Conservation (phyloP, 257 asterid species). For the Cordia subcordata region DNA sequence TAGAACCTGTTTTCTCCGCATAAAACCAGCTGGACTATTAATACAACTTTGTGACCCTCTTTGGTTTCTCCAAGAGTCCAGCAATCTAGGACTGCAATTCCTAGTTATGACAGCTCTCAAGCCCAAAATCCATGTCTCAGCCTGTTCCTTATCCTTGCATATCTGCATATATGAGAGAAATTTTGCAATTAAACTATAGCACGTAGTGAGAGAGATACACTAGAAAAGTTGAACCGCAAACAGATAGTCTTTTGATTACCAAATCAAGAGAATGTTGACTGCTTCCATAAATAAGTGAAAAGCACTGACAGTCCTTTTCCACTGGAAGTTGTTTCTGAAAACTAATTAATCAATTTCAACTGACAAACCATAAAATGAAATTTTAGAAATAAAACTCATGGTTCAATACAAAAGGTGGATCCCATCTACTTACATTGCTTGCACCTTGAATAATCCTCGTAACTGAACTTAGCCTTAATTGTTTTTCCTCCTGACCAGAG, state of each 20-base stretch:
- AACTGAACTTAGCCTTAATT: conserved; percentile 34
- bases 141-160: conserved; percentile 41
- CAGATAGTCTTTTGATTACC: conserved; percentile 20
- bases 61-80: conserved; percentile 21
- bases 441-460: conserved; percentile 32
- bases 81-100: conserved; percentile 19
- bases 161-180: conserved; percentile 20
- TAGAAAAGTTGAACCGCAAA: background rate
- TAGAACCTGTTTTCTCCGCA: conserved; percentile 42
- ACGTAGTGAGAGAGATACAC: background rate
- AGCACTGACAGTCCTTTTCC: conserved; percentile 40
- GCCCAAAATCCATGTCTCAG: conserved; percentile 41
- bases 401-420: background rate
- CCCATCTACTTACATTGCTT: conserved; percentile 28
- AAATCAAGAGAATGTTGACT: conserved; percentile 39
- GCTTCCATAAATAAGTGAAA: conserved; percentile 39
- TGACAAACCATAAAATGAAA: background rate
- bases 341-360: conserved; percentile 1
- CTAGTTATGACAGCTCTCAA: conserved; percentile 33
- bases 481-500: conserved; percentile 47
- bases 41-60: conserved; percentile 47
- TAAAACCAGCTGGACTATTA: conserved; percentile 47
- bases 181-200: background rate
- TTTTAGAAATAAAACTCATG: background rate
- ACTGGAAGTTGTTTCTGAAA: conserved; percentile 36